Evolutionary conservation across 305 asterid genomes (phyloP).

Genomic region (Coffea humblotiana): DNA sequence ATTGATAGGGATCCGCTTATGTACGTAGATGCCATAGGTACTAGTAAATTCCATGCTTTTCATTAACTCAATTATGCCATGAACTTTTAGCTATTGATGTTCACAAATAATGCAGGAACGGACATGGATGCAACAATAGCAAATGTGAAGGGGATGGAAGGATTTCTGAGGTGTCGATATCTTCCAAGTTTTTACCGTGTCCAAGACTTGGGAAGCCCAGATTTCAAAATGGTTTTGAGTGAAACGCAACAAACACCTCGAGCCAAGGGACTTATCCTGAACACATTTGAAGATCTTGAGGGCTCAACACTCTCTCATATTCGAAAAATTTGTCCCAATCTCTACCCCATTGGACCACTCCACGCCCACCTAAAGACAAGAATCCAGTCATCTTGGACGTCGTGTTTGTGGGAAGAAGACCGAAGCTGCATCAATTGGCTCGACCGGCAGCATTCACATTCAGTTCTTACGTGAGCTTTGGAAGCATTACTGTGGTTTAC

Average conservation of each 20-base stretch:
- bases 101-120: background rate
- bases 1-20: too few relatives aligned
- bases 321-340: slow-evolving; percentile 30
- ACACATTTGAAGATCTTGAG: slow-evolving; percentile 37
- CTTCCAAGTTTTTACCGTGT: slow-evolving; percentile 56
- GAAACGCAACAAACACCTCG: slow-evolving; percentile 33
- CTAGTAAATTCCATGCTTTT: too few relatives aligned
- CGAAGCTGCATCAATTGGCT: slow-evolving; percentile 52
- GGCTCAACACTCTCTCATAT: slow-evolving; percentile 29
- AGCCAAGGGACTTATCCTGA: slow-evolving; percentile 36
- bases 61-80: too few relatives aligned
- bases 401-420: slow-evolving; percentile 34
- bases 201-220: slow-evolving; percentile 27
- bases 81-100: too few relatives aligned
- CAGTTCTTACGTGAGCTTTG: slow-evolving; percentile 73
- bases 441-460: slow-evolving; percentile 45
- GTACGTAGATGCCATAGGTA: too few relatives aligned
- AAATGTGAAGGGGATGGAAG: slow-evolving; percentile 18
- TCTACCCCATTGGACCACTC: slow-evolving; percentile 39
- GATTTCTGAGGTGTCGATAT: slow-evolving; percentile 59
- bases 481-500: slow-evolving; percentile 46
- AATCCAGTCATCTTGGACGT: background rate
- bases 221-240: slow-evolving; percentile 13
- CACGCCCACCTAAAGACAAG: slow-evolving; percentile 25
- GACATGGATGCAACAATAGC: slow-evolving; percentile 7